Conservation (phyloP, 768 basidiomycete species). For the Pleurotus cornucopiae region DNA sequence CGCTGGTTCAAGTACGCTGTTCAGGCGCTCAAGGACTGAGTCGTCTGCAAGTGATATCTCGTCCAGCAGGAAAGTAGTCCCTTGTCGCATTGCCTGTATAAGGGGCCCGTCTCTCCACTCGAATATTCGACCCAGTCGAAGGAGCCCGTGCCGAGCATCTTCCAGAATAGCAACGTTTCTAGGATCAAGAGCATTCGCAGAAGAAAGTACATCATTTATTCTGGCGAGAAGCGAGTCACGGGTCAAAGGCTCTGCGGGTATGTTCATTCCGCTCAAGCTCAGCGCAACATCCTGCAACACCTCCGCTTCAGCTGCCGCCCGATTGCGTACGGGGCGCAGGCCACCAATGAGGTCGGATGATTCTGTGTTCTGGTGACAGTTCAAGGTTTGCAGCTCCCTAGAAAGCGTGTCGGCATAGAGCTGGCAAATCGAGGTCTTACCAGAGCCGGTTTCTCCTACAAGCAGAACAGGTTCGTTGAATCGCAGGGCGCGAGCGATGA, state of each 20-base stretch:
- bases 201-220: slow-evolving; percentile 25
- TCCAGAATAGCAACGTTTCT: slow-evolving; percentile 29
- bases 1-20: slow-evolving; percentile 92
- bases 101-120: slow-evolving; percentile 99
- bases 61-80: slow-evolving; percentile 87
- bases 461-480: slow-evolving; percentile 93
- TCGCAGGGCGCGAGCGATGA: slow-evolving; percentile 80
- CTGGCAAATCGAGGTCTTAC: slow-evolving; percentile 97
- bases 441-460: slow-evolving; percentile 96
- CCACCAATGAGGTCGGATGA: slow-evolving; percentile 96
- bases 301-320: slow-evolving; percentile 49
- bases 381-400: slow-evolving; percentile 68
- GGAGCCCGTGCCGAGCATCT: slow-evolving; percentile 39
- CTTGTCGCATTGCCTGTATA: slow-evolving; percentile 82
- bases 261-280: slow-evolving; percentile 37
- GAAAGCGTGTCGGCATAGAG: slow-evolving; percentile 66
- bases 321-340: slow-evolving; percentile 82
- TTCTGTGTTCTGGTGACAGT: slow-evolving; percentile 98
- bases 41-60: slow-evolving; percentile 98
- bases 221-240: slow-evolving; percentile 22
- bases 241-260: slow-evolving; percentile 19
- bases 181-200: slow-evolving; percentile 21
- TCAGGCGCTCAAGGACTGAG: slow-evolving; percentile 93
- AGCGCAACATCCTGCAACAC: slow-evolving; percentile 37
- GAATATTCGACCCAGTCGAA: slow-evolving; percentile 71